phyloP scores from a whole-genome alignment of 306 rosid species.

The Medicago arabica region DNA sequence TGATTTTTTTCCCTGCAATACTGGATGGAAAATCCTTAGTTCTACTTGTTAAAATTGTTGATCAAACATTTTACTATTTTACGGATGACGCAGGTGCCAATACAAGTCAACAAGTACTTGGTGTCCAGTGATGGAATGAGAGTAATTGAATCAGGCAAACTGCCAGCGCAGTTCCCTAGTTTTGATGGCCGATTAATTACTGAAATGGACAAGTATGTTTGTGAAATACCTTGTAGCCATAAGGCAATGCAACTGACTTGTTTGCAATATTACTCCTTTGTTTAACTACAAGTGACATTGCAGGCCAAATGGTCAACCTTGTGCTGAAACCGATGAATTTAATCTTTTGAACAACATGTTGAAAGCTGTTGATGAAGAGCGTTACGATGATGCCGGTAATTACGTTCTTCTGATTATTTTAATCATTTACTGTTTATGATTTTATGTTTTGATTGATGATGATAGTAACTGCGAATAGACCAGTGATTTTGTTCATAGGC shows the following conservation, averaged over 20 bases:
- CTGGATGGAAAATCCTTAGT: slow-evolving; percentile 1
- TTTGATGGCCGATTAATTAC: slow-evolving; percentile 81
- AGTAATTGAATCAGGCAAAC: slow-evolving; percentile 85
- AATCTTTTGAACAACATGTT: slow-evolving; percentile 87
- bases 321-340: slow-evolving; percentile 84
- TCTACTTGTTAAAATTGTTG: not conserved
- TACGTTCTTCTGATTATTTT: slow-evolving; percentile 10
- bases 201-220: slow-evolving; percentile 80
- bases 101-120: slow-evolving; percentile 91
- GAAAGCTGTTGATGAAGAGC: slow-evolving; percentile 93
- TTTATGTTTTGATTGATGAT: not conserved
- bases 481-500: not conserved
- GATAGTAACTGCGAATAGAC: not conserved
- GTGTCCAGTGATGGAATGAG: slow-evolving; percentile 95
- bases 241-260: not conserved
- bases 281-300: slow-evolving; percentile 35
- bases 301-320: slow-evolving; percentile 94
- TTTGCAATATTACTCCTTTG: not conserved
- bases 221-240: not conserved
- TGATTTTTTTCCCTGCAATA: not conserved
- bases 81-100: slow-evolving; percentile 70
- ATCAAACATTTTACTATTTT: slow-evolving; percentile 1
- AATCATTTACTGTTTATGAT: not conserved
- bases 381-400: slow-evolving; percentile 95
- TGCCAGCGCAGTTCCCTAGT: slow-evolving; percentile 61